Base-by-base conservation (phyloP, 345 rosid genomes). In the Camelina hispida region DNA sequence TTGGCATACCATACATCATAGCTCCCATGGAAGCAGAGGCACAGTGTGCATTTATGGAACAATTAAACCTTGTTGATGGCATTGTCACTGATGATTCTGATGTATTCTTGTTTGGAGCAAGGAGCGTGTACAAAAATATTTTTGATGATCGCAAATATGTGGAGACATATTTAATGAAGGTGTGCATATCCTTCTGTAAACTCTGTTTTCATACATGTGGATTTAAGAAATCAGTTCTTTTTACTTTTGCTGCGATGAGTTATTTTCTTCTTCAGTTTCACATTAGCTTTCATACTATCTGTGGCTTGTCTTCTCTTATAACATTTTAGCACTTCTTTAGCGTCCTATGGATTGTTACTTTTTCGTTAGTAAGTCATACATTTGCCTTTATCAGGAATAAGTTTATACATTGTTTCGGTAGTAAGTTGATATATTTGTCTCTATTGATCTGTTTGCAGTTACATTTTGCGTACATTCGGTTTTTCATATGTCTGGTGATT, bases 21-120 rank as follows among this genome's bases (percentile, higher is more conserved):
- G 97, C 99, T 71, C 98, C 97, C 71, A 92, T 90, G 98, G 99
- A 95, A 82, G 99, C 97, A 64, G 99, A 95, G 81, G 99, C 99
- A 70, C 97, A 92, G 72, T 95, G 98, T 84, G 97, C 98, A 74
- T 86, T 78, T 69, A 83, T 95, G 93, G 99, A 95, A 81, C 84
- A 86, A 46, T 84, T 80, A 67, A 84, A 89, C 87, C 85, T 90
- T 80, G 93, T 95, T 52, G 99, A 95, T 81, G 99, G 99, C 69
- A 91, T 87, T 77, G 91, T 95, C 77, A 92, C 98, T 62, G 99
- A 95, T 79, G 99, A 95, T 80, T 88, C 97, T 67, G 98, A 95
- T 82, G 98, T 90, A 38, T 87, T 95, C 79, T 83, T 95, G 74
- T 95, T 95, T 86, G 98, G 99, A 53, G 87, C 91, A 68, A 83